phyloP scores from a whole-genome alignment of 495 filamentous ascomycete genomes.

The Aspergillus avenaceus region DNA sequence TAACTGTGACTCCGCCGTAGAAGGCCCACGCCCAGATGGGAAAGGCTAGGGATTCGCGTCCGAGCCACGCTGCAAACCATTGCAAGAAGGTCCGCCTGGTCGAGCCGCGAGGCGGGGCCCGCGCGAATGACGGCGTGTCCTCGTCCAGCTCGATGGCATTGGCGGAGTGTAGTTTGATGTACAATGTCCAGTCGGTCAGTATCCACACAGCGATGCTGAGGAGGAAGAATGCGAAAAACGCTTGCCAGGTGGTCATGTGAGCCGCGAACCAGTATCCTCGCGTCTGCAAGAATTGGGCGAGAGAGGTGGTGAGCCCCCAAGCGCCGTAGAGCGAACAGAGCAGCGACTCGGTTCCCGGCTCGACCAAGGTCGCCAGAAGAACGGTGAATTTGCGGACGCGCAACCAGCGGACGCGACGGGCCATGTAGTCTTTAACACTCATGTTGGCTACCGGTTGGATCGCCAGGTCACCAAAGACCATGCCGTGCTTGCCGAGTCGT shows the following conservation, averaged over 20 bases:
- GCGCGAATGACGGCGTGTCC: slow-evolving; percentile 69
- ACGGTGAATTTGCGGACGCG: slow-evolving; percentile 95
- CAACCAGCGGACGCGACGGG: slow-evolving; percentile 84
- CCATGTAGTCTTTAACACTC: slow-evolving; percentile 74
- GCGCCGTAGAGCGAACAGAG: slow-evolving; percentile 76
- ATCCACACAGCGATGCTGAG: slow-evolving; percentile 68
- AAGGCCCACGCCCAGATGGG: slow-evolving; percentile 88
- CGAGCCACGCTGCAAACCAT: slow-evolving; percentile 83
- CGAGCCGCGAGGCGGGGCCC: slow-evolving; percentile 22
- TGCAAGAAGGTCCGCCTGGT: slow-evolving; percentile 55
- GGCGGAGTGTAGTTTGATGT: slow-evolving; percentile 66
- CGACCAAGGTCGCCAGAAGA: slow-evolving; percentile 81
- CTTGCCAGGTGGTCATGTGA: slow-evolving; percentile 57
- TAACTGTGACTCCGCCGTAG: slow-evolving; percentile 74
- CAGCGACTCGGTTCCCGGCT: slow-evolving; percentile 89
- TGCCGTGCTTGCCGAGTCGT: slow-evolving; percentile 69
- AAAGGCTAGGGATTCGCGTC: slow-evolving; percentile 73
- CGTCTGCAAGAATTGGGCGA: slow-evolving; percentile 55
- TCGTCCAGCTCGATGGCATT: slow-evolving; percentile 66
- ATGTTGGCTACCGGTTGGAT: slow-evolving; percentile 85
- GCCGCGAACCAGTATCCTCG: slow-evolving; percentile 46
- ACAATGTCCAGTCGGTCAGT: slow-evolving; percentile 67
- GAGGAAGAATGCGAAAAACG: slow-evolving; percentile 63
- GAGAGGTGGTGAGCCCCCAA: slow-evolving; percentile 65
- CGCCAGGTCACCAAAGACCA: slow-evolving; percentile 80